phyloP scores from a whole-genome alignment of 164 flowering plant species.

The Aristolochia californica region DNA sequence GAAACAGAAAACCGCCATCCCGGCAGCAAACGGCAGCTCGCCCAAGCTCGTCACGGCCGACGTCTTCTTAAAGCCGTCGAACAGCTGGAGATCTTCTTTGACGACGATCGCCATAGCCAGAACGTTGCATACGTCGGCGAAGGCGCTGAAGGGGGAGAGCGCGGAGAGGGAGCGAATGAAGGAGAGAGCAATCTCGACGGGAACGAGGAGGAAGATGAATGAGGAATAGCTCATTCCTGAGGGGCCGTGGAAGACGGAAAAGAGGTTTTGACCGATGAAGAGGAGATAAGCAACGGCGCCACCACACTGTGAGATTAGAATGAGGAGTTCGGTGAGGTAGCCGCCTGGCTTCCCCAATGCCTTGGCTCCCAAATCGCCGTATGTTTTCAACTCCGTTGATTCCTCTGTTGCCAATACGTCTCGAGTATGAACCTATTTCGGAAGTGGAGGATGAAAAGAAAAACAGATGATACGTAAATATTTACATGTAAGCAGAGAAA shows the following conservation, averaged over 20 bases:
- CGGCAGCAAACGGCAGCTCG: constrained; percentile 14
- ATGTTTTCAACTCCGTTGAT: constrained; percentile 5
- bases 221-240: constrained; percentile 3
- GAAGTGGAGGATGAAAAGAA: neutral
- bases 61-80: constrained; percentile 7
- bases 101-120: constrained; percentile 22
- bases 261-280: constrained; percentile 22
- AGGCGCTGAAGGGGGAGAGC: constrained; percentile 18
- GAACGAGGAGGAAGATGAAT: constrained; percentile 15
- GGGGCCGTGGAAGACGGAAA: constrained; percentile 10
- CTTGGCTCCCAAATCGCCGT: constrained; percentile 17
- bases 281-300: constrained; percentile 20
- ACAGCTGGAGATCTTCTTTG: constrained; percentile 13
- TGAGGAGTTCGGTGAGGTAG: constrained; percentile 12
- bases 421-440: constrained; percentile 17
- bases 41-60: constrained; percentile 7
- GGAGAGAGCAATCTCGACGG: constrained; percentile 16
- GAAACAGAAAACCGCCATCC: constrained; percentile 27
- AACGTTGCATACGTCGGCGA: constrained; percentile 21
- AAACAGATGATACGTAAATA: no score
- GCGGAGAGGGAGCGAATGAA: constrained; percentile 20
- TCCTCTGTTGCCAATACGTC: constrained; percentile 3
- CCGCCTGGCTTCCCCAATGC: constrained; percentile 19
- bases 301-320: constrained; percentile 19
- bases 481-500: no score